Evolutionary conservation across 768 basidiomycete genomes (phyloP).

Genomic region (Mycena vulgaris): DNA sequence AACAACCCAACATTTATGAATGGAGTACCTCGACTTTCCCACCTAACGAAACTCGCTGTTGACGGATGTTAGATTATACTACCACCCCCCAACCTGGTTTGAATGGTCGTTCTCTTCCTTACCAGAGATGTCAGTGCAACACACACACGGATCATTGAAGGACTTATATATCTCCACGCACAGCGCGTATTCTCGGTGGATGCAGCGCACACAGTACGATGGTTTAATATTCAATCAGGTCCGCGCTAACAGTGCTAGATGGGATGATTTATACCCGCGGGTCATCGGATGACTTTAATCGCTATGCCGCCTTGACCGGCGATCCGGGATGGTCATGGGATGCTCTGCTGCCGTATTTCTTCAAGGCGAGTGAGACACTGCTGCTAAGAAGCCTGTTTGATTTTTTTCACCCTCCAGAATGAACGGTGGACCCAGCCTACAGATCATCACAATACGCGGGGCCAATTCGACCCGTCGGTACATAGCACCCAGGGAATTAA

Average conservation of each 20-base stretch:
- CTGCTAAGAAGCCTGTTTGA: background rate
- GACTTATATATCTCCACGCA: too few relatives aligned
- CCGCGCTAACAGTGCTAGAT: constrained; percentile 35
- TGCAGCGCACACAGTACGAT: constrained; percentile 46
- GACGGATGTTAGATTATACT: too few relatives aligned
- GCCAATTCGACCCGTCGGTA: constrained; percentile 54
- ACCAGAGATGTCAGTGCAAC: constrained; percentile 20
- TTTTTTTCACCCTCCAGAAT: constrained; percentile 47
- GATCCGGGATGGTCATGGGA: constrained; percentile 56
- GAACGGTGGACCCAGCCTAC: constrained; percentile 54
- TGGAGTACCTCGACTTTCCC: too few relatives aligned
- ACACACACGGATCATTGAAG: too few relatives aligned
- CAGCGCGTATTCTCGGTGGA: constrained; percentile 46
- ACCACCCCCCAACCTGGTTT: too few relatives aligned
- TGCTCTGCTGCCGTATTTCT: constrained; percentile 46
- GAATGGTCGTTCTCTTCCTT: constrained; percentile 27
- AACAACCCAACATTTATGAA: too few relatives aligned
- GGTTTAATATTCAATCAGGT: constrained; percentile 11
- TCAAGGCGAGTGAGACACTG: constrained; percentile 38
- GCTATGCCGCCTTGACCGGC: constrained; percentile 48
- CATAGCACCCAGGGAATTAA: constrained; percentile 53
- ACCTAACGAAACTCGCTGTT: too few relatives aligned
- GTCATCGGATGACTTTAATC: constrained; percentile 49
- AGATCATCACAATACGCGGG: constrained; percentile 55
- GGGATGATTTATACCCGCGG: constrained; percentile 52